phyloP scores from a whole-genome alignment of 73 alveolate species.

The Paramecium biaurelia region DNA sequence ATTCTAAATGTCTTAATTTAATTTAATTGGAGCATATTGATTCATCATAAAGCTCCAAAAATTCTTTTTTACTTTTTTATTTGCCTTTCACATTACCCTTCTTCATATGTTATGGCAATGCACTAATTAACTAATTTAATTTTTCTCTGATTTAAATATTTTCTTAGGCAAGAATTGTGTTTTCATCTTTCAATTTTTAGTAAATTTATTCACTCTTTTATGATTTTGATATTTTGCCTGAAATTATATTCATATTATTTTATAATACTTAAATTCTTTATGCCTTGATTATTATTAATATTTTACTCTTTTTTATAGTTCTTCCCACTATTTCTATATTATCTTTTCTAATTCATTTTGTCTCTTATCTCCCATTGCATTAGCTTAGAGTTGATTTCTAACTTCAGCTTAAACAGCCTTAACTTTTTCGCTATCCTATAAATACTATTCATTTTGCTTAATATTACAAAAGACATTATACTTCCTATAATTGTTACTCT shows the following conservation, averaged over 20 bases:
- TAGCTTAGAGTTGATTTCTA: neutral
- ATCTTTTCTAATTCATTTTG: neutral
- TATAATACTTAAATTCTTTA: neutral
- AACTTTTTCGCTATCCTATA: constrained; percentile 15
- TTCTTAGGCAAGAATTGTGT: neutral
- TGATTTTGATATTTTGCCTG: neutral
- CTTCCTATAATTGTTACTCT: neutral
- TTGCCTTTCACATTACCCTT: neutral
- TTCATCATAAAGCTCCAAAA: neutral
- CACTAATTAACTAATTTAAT: neutral
- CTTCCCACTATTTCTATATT: neutral
- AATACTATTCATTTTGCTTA: neutral
- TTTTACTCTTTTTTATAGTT: neutral
- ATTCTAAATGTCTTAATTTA: constrained; percentile 24
- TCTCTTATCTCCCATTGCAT: constrained; percentile 4
- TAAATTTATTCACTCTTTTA: neutral
- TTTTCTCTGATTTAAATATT: constrained; percentile 31
- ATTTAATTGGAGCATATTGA: neutral
- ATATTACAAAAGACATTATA: neutral
- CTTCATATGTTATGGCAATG: constrained; percentile 11
- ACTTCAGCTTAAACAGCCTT: neutral
- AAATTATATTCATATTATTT: neutral
- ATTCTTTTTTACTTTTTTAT: neutral
- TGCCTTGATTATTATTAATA: neutral
- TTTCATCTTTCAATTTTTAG: constrained; percentile 14